Base-by-base conservation (phyloP, 2,329 filamentous ascomycete genomes). In the Lecanicillium sp. region DNA sequence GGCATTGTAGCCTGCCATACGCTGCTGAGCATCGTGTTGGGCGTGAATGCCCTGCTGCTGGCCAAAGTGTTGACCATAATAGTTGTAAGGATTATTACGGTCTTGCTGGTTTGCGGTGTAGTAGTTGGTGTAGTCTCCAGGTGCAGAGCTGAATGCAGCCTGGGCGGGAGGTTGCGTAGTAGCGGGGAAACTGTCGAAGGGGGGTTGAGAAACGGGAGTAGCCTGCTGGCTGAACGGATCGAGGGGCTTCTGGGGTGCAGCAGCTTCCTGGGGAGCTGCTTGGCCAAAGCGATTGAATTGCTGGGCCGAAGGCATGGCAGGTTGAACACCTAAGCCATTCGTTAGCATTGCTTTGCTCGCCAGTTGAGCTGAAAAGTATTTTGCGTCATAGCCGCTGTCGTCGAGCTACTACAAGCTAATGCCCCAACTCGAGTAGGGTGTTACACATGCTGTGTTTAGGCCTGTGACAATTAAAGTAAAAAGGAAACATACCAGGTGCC, bases 141-240 rank as follows among this genome's bases (percentile, higher is more conserved):
- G 81, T 15, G 80, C 83, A 38, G 85, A 85, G 51, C 80, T 85
- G 62, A 83, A 83, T 22, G 74, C 74, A 35, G 73, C 80, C 51
- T 73, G 76, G 45, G 75, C 73, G 25, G 75, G 70, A 43, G 68
- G 68, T 54, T 78, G 76, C 7, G 78, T 67, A 48, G 77, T 74
- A 53, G 80, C 77, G 27, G 65, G 60, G 59, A 75, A 73, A 59
- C 65, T 62, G 59, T 86, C 83, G 52, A 75, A 79, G 43, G 82
- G 81, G 43, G 55, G 63, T 45, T 70, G 66, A 31, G 64, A 56
- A 17, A 60, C 54, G 7, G 67, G 59, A 13, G 64, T 60, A 46
- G 76, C 72, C 56, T 88, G 85, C 57, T 94, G 86, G 50, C 73
- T 77, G 57, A 95, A 96, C 1, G 85, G 77, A 56, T 95, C 90